Conservation (phyloP, 2,329 filamentous ascomycete genomes). For the Colletotrichum coccodes region DNA sequence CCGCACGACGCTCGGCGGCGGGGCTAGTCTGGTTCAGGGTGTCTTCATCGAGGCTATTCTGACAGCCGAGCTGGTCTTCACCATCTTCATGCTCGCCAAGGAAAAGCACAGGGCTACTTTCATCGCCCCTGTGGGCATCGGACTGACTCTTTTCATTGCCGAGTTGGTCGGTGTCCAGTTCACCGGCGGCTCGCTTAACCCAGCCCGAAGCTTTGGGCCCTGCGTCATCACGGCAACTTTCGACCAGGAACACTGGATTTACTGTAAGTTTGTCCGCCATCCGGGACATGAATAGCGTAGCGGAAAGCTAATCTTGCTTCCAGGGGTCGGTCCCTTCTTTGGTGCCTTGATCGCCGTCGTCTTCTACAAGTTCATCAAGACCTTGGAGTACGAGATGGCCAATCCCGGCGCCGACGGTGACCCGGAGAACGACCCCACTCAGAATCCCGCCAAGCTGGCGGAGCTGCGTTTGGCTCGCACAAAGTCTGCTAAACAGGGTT, state of each 20-base stretch:
- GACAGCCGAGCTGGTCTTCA: constrained; percentile 58
- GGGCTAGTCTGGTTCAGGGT: constrained; percentile 54
- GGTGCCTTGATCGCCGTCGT: constrained; percentile 47
- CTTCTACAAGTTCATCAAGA: constrained; percentile 53
- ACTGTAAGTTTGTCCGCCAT: constrained; percentile 47
- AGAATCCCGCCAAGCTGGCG: constrained; percentile 53
- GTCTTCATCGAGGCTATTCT: constrained; percentile 61
- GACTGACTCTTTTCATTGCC: constrained; percentile 55
- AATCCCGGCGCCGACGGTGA: constrained; percentile 59
- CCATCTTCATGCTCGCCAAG: constrained; percentile 62
- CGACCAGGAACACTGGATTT: constrained; percentile 58
- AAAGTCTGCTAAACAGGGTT: constrained; percentile 23
- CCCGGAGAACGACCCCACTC: constrained; percentile 52
- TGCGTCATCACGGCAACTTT: constrained; percentile 54
- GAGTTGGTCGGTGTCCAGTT: constrained; percentile 58
- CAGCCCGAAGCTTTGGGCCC: constrained; percentile 57
- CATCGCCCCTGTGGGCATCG: constrained; percentile 59
- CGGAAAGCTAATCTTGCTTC: constrained; percentile 4
- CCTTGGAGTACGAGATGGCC: constrained; percentile 54
- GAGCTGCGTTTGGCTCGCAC: constrained; percentile 32
- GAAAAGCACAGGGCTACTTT: constrained; percentile 60
- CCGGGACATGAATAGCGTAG: constrained; percentile 36
- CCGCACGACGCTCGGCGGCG: constrained; percentile 50
- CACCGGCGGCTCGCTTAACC: constrained; percentile 59
- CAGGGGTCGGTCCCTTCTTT: constrained; percentile 46